Percentiles rank a stretch among this genome's conserved stretches.
Evolutionary conservation across 2,329 filamentous ascomycete genomes (phyloP).

Genomic region (Beauveria pseudobassiana): DNA sequence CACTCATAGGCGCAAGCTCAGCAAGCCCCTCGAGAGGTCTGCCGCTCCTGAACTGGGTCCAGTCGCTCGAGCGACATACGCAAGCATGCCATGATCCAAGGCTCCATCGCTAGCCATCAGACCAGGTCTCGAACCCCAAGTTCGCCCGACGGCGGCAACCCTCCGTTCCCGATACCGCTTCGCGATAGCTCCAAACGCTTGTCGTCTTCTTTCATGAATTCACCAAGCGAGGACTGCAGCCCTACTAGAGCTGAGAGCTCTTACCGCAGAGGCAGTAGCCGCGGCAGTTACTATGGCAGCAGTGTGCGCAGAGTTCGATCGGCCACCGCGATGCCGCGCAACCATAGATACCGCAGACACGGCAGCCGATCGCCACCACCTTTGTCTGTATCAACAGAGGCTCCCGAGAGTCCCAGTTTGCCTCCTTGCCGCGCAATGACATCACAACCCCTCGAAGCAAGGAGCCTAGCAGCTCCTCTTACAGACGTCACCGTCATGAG

Average conservation of each 20-base stretch:
- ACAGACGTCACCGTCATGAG: slow-evolving; percentile 46
- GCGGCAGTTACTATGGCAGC: slow-evolving; percentile 45
- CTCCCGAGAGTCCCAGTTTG: slow-evolving; percentile 61
- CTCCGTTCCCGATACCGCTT: slow-evolving; percentile 88
- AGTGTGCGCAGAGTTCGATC: slow-evolving; percentile 81
- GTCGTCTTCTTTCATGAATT: slow-evolving; percentile 51
- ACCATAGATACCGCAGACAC: slow-evolving; percentile 40
- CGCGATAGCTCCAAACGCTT: slow-evolving; percentile 74
- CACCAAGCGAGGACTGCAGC: slow-evolving; percentile 66
- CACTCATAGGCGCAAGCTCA: slow-evolving; percentile 22
- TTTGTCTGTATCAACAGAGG: slow-evolving; percentile 59
- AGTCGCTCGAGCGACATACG: slow-evolving; percentile 59
- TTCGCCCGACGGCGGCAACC: slow-evolving; percentile 51
- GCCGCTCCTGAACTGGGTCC: slow-evolving; percentile 26
- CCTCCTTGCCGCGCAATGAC: slow-evolving; percentile 66
- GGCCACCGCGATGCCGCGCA: slow-evolving; percentile 61
- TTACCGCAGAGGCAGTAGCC: slow-evolving; percentile 42
- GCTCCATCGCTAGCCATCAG: slow-evolving; percentile 63
- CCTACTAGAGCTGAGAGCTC: slow-evolving; percentile 58
- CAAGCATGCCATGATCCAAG: slow-evolving; percentile 73
- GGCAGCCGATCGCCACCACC: slow-evolving; percentile 56
- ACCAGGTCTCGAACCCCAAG: slow-evolving; percentile 59
- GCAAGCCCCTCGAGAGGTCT: slow-evolving; percentile 31
- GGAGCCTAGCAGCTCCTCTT: slow-evolving; percentile 30
- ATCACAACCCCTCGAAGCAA: slow-evolving; percentile 53